Conservation (phyloP, 2,329 filamentous ascomycete species). For the Penicillium sp. region DNA sequence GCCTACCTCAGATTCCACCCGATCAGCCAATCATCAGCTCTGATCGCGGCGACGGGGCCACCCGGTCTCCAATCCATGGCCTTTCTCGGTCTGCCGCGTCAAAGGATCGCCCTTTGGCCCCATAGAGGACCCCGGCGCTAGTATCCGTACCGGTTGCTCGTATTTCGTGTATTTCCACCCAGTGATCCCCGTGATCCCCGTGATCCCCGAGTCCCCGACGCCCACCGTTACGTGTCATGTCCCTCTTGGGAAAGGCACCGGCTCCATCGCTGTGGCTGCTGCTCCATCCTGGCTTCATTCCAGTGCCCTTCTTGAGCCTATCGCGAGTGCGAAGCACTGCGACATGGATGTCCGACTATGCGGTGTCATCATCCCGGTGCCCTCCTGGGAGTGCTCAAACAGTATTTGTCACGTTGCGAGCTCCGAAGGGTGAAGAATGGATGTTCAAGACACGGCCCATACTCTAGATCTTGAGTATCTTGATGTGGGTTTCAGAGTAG, state of each 20-base stretch:
- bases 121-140: not conserved
- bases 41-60: constrained; percentile 13
- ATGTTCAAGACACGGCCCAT: not conserved
- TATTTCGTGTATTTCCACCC: not conserved
- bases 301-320: not conserved
- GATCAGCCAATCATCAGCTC: constrained; percentile 12
- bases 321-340: not conserved
- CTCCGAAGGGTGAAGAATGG: not conserved
- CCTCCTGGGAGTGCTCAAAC: not conserved
- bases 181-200: not conserved
- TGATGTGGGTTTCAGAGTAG: no score
- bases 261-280: constrained; percentile 3
- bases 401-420: not conserved
- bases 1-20: not conserved
- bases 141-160: no score
- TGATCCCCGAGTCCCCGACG: constrained; percentile 12
- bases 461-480: not conserved
- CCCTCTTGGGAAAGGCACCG: constrained; percentile 24
- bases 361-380: not conserved
- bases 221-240: constrained; percentile 34
- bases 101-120: constrained; percentile 12
- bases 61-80: constrained; percentile 9
- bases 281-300: not conserved
- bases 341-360: not conserved
- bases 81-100: constrained; percentile 15